Base-by-base conservation (phyloP, 1,139 yeast genomes). In the Saccharomycopsis hybrid region DNA sequence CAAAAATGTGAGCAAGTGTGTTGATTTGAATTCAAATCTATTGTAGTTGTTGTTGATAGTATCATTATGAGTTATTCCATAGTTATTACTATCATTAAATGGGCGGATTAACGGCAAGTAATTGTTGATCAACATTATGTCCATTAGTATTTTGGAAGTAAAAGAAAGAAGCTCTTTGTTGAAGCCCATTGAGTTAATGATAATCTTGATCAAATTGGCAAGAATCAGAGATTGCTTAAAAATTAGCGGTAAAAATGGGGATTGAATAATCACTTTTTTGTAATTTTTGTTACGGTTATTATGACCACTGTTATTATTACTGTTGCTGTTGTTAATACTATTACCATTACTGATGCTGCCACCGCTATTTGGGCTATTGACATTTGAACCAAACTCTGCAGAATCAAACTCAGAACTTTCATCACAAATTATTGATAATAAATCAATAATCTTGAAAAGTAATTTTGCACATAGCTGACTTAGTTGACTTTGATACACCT, bases 1-100 rank as follows among this genome's bases (percentile, higher is more conserved):
- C 41, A 55, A 54, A 32, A 49, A 47, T 18, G 11, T 8, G 5
- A 55, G 50, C n/a, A 59, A 46, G 49, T 57, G 55, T 1, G 27
- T 31, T 2, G 63, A 60, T 7, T 48, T 42, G 47, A 60, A 54
- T 2, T 55, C 53, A 40, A 60, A 60, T 25, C 47, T 53, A 3
- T 43, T 43, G 30, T 33, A 50, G 31, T 47, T 46, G 43, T 53
- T 53, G 18, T 47, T 51, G 5, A 53, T 43, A 9, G 18, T 29
- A 3, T 48, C 47, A 24, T 28, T 32, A 43, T 51, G 30, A 28
- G 49, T 48, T 18, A 51, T 51, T 11, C 52, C 54, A 46, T 62
- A 63, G 47, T 61, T 60, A 44, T 61, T 61, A 41, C 56, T 13
- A 35, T 58, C 62, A 30, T 60, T 58, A 45, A 61, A 62, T 11